phyloP scores from a whole-genome alignment of 1,139 yeast species.

The Geotrichum europaeum region DNA sequence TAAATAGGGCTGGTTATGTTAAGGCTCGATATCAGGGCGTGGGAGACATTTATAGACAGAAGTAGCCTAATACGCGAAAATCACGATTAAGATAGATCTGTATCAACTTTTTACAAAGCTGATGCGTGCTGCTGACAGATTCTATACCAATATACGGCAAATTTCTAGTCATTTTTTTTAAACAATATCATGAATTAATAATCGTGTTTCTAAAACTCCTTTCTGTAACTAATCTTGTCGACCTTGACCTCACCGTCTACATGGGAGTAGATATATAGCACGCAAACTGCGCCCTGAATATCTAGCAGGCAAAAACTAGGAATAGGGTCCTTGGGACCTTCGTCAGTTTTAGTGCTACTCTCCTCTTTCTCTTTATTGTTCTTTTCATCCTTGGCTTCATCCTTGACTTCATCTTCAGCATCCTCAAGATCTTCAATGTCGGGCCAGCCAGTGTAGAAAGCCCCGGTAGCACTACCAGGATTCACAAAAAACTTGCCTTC shows the following conservation, averaged over 20 bases:
- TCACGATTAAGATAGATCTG: neutral
- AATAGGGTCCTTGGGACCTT: slow-evolving; percentile 38
- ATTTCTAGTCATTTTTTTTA: neutral
- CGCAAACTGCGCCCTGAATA: slow-evolving; percentile 69
- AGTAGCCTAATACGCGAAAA: neutral
- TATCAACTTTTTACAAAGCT: neutral
- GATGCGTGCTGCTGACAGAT: neutral
- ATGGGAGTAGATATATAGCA: slow-evolving; percentile 77
- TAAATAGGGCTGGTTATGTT: neutral
- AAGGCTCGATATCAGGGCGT: neutral
- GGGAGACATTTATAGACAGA: neutral
- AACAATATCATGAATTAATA: neutral
- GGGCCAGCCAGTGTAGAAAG: slow-evolving; percentile 52
- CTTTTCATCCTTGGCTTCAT: slow-evolving; percentile 27
- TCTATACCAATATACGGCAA: neutral
- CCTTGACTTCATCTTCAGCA: slow-evolving; percentile 19
- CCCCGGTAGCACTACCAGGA: slow-evolving; percentile 97
- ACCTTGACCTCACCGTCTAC: slow-evolving; percentile 82
- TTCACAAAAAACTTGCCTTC: slow-evolving; percentile 90
- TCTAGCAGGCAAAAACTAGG: slow-evolving; percentile 90
- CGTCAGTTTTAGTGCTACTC: slow-evolving; percentile 18
- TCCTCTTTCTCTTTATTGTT: slow-evolving; percentile 16
- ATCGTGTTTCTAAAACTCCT: slow-evolving; percentile 28
- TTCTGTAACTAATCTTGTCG: slow-evolving; percentile 78
- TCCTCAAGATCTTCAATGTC: slow-evolving; percentile 36